Evolutionary conservation across 192 early-diverging fungal species (phyloP).

Genomic region (Podila clonocystis): DNA sequence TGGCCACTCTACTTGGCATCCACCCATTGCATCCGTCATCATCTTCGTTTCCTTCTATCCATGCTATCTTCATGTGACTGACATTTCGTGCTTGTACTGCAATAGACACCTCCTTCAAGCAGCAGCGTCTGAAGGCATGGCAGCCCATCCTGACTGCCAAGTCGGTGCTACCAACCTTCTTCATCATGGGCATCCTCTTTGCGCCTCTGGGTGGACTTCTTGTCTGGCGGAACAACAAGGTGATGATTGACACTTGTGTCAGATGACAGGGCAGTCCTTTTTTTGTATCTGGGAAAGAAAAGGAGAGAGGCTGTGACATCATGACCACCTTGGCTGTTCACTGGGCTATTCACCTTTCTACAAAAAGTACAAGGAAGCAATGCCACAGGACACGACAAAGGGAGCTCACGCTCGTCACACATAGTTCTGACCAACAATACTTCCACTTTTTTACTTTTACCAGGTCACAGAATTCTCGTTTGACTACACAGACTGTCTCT

Average conservation of each 20-base stretch:
- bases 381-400: background rate
- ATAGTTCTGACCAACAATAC: too few relatives aligned
- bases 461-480: constrained; percentile 62
- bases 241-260: constrained; percentile 45
- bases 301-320: background rate
- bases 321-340: background rate
- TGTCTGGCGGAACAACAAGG: constrained; percentile 78
- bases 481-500: constrained; percentile 55
- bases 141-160: constrained; percentile 98
- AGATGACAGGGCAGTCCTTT: background rate
- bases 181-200: constrained; percentile 93
- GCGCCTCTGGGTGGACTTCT: constrained; percentile 91
- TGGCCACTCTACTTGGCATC: background rate
- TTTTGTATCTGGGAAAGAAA: constrained; percentile 8
- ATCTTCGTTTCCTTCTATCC: background rate
- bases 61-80: background rate
- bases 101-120: constrained; percentile 92
- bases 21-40: background rate
- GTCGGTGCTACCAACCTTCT: constrained; percentile 93
- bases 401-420: too few relatives aligned
- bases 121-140: constrained; percentile 97
- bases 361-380: background rate
- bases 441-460: background rate
- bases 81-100: background rate
- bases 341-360: too few relatives aligned